phyloP scores from a whole-genome alignment of 192 early-diverging fungal species.

The Backusella mclennaniae region DNA sequence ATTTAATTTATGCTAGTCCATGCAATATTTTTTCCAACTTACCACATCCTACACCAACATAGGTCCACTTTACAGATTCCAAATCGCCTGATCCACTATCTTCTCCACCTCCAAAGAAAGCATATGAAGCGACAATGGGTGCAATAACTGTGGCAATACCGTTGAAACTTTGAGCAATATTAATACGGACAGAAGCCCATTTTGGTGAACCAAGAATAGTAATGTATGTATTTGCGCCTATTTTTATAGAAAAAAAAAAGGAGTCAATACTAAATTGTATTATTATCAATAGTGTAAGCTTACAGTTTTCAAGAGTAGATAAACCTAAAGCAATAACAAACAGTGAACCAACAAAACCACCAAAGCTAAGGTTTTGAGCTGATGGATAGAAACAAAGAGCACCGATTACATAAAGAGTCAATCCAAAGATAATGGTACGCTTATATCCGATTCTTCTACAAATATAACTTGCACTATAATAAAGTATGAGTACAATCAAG shows the following conservation, averaged over 20 bases:
- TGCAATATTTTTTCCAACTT: not conserved
- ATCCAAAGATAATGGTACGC: slow-evolving; percentile 28
- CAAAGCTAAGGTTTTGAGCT: slow-evolving; percentile 20
- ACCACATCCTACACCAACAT: slow-evolving; percentile 33
- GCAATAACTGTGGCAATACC: slow-evolving; percentile 26
- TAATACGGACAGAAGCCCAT: slow-evolving; percentile 26
- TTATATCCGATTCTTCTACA: slow-evolving; percentile 29
- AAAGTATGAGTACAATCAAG: not conserved
- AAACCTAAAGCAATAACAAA: slow-evolving; percentile 38
- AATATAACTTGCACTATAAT: slow-evolving; percentile 27
- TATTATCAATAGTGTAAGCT: not conserved
- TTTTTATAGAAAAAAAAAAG: slow-evolving; percentile 2
- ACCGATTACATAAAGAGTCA: slow-evolving; percentile 30
- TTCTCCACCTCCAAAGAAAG: slow-evolving; percentile 27
- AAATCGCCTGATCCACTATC: not conserved
- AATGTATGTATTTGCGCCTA: slow-evolving; percentile 32
- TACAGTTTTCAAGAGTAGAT: slow-evolving; percentile 33
- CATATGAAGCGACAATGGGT: slow-evolving; percentile 33
- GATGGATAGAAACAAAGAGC: slow-evolving; percentile 35
- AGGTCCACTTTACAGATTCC: slow-evolving; percentile 30
- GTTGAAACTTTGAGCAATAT: slow-evolving; percentile 33
- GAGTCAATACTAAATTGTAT: not conserved
- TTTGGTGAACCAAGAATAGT: slow-evolving; percentile 23
- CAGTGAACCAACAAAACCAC: slow-evolving; percentile 30
- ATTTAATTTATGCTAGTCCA: not conserved